A percentile compares a stretch with the other conserved stretches of the same genome.
Conservation (phyloP, 306 rosid species). For the Vigna angularis region DNA sequence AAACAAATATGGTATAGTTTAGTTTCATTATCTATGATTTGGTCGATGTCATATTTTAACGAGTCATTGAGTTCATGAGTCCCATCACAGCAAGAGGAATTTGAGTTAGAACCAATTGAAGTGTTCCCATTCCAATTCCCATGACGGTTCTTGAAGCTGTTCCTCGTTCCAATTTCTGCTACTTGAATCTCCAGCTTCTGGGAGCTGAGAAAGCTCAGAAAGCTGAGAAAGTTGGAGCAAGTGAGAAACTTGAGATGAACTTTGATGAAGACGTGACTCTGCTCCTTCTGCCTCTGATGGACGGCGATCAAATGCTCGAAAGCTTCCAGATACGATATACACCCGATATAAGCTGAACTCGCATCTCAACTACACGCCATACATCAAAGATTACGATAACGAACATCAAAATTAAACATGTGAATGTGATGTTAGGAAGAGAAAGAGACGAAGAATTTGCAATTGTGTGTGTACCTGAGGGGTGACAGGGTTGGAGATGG, state of each 20-base stretch:
- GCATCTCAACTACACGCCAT: conserved; percentile 62
- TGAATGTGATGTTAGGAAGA: too few relatives aligned
- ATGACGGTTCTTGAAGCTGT: conserved; percentile 47
- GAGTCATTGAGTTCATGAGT: not conserved
- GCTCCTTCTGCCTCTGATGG: conserved; percentile 47
- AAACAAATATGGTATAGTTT: not conserved
- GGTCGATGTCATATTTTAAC: not conserved
- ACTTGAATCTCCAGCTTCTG: conserved; percentile 44
- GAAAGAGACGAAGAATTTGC: too few relatives aligned
- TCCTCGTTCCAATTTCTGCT: conserved; percentile 40
- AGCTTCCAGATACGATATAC: conserved; percentile 76
- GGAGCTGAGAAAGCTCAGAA: conserved; percentile 44
- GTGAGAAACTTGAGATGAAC: conserved; percentile 53
- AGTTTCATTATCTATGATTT: not conserved
- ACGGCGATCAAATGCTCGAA: conserved; percentile 84
- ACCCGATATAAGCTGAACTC: conserved; percentile 89
- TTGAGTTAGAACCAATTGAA: conserved; percentile 49
- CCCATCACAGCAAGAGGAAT: not conserved
- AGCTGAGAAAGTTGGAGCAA: conserved; percentile 25
- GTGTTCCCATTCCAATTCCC: conserved; percentile 73
- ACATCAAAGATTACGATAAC: not conserved
- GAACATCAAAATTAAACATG: too few relatives aligned
- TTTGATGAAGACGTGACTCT: not conserved
- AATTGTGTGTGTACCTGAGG: conserved; percentile 53
- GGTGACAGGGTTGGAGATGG: conserved; percentile 59